Evolutionary conservation across 805 yeast species (phyloP).

Genomic region (Myxozyma neotropica): DNA sequence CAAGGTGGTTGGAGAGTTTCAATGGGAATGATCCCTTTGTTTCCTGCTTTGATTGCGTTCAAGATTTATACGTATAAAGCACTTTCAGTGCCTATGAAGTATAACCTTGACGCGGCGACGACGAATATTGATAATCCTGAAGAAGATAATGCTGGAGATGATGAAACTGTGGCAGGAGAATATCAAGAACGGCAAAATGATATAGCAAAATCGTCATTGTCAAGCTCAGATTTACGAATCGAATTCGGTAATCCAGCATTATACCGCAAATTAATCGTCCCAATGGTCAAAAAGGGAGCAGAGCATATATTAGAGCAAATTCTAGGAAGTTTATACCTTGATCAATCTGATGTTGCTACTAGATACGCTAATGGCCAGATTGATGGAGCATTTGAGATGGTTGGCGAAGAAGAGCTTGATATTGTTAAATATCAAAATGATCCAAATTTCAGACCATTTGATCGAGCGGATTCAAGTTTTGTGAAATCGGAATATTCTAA

Average conservation of each 20-base stretch:
- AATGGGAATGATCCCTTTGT: conserved; percentile 40
- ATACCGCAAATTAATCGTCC: conserved; percentile 23
- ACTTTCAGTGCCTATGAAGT: conserved; percentile 15
- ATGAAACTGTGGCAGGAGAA: neutral
- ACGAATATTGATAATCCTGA: neutral
- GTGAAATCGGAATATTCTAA: neutral
- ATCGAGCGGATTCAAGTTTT: neutral
- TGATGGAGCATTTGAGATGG: conserved; percentile 24
- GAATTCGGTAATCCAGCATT: conserved; percentile 29
- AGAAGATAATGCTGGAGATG: neutral
- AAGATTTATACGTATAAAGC: conserved; percentile 33
- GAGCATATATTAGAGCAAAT: neutral
- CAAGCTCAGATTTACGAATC: conserved; percentile 14
- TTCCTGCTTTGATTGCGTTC: conserved; percentile 38
- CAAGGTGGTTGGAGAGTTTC: conserved; percentile 44
- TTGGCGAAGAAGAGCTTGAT: conserved; percentile 21
- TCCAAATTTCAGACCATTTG: conserved; percentile 5
- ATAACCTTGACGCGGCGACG: neutral
- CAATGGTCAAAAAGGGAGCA: conserved; percentile 24
- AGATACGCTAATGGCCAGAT: neutral
- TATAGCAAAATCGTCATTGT: neutral
- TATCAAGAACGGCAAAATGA: neutral
- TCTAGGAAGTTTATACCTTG: neutral
- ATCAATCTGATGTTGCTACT: neutral
- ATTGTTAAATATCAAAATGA: conserved; percentile 21